Base-by-base conservation (phyloP, 2,329 filamentous ascomycete species). In the Clarireedia sp. region DNA sequence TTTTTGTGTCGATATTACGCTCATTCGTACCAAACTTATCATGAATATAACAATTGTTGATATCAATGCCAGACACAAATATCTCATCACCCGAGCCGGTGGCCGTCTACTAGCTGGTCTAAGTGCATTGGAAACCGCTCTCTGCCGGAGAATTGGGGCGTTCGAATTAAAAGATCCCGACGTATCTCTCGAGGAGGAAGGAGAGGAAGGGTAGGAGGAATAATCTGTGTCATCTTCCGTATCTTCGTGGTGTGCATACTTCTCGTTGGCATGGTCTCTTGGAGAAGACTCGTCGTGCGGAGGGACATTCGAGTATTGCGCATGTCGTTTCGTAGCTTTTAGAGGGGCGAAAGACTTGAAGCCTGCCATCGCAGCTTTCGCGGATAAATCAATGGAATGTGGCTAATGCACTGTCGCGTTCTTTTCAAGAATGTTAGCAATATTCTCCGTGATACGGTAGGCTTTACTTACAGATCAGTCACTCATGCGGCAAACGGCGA, bases 31-130 rank as follows among this genome's bases (percentile, higher is more conserved):
- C 37, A 96, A 76, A 55, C 80, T 83, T 55, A 89, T 72, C 55
- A 96, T 86, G 72, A 96, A 89, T 44, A 95, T 67, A 4, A 94
- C 62, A 14, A 96, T 78, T 1, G 82, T 80, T 2, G 79, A 77
- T 47, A 88, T 80, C 52, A 95, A 74, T 3, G 78, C 80, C 48
- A 91, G 74, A 60, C 89, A 90, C 54, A 96, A 81, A 68, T 87
- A 95, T 63, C 90, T 79, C 55, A 89, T 83, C 57, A 94, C 81
- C 59, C 79, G 86, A 66, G 85, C 83, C 6, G 87, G 88, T 43
- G 91, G 71, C 53, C 61, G 62, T 51, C 67, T 60, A 49, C 58
- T 49, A 19, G 16, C 16, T 23, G 60, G 58, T 57, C 60, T 48
- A 38, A 58, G 57, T 19, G 60, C 56, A 8, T 45, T 54, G 23